Conservation (phyloP, 495 filamentous ascomycete genomes). For the Daldinia loculata region DNA sequence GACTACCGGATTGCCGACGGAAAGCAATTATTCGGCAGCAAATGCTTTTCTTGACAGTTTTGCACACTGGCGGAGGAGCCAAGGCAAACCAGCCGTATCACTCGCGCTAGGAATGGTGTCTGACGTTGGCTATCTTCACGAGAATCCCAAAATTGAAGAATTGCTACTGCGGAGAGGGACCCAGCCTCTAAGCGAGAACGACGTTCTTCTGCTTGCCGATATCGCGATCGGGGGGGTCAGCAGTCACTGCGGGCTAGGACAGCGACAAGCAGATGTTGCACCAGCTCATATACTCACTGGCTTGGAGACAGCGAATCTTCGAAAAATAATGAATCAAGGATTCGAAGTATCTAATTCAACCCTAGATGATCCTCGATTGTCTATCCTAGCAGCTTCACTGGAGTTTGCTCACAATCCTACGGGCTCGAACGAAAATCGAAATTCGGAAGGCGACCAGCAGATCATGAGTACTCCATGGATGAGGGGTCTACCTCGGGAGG, state of each 20-base stretch:
- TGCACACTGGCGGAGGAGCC: neutral
- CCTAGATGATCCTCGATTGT: neutral
- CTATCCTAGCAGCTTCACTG: neutral
- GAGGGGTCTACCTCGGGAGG: neutral
- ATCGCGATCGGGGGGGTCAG: neutral
- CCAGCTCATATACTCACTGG: neutral
- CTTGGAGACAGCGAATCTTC: neutral
- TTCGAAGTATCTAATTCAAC: neutral
- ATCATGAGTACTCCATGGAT: neutral
- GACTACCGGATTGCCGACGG: conserved; percentile 45
- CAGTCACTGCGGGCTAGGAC: neutral
- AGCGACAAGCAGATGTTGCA: neutral
- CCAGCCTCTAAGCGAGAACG: conserved; percentile 13
- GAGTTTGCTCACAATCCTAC: neutral
- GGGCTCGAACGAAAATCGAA: neutral
- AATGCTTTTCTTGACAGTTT: neutral
- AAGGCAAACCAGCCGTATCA: conserved; percentile 35
- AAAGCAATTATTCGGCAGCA: conserved; percentile 41
- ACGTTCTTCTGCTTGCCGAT: neutral
- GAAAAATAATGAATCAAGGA: neutral
- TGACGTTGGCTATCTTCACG: conserved; percentile 42
- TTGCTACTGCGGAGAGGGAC: conserved; percentile 44
- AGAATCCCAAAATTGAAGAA: conserved; percentile 45
- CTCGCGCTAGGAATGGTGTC: conserved; percentile 42
- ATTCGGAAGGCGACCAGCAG: neutral